Evolutionary conservation across 768 basidiomycete species (phyloP).

Genomic region (Kwoniella dejecticola): DNA sequence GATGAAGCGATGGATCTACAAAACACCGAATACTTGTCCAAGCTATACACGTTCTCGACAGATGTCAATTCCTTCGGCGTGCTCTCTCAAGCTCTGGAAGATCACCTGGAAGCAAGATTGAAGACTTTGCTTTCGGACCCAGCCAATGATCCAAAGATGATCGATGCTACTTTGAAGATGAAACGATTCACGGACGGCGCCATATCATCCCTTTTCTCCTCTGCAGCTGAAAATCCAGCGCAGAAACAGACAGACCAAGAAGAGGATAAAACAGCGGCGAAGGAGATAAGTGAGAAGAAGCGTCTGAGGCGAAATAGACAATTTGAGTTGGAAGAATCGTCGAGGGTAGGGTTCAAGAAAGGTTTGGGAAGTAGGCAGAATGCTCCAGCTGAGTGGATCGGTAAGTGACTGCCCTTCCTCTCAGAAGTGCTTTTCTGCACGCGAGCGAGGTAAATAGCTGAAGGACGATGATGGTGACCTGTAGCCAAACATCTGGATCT

Average conservation of each 20-base stretch:
- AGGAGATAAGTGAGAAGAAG: not conserved
- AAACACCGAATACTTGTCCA: constrained; percentile 29
- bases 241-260: constrained; percentile 1
- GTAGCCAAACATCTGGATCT: constrained; percentile 80
- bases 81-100: constrained; percentile 35
- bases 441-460: no score
- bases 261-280: constrained; percentile 13
- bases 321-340: constrained; percentile 47
- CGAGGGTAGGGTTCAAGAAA: constrained; percentile 46
- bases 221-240: not conserved
- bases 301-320: constrained; percentile 14
- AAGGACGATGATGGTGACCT: no score
- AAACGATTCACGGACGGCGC: constrained; percentile 48
- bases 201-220: constrained; percentile 33
- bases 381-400: constrained; percentile 55
- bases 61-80: constrained; percentile 34
- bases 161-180: constrained; percentile 43
- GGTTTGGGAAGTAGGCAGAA: constrained; percentile 53
- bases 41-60: constrained; percentile 40
- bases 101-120: constrained; percentile 45
- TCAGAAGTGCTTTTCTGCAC: no score
- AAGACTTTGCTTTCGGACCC: constrained; percentile 50
- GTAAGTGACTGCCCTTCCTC: constrained; percentile 26
- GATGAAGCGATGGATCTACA: constrained; percentile 50
- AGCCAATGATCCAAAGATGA: constrained; percentile 52